Base-by-base conservation (phyloP, 345 rosid genomes). In the Syzygium jambos region DNA sequence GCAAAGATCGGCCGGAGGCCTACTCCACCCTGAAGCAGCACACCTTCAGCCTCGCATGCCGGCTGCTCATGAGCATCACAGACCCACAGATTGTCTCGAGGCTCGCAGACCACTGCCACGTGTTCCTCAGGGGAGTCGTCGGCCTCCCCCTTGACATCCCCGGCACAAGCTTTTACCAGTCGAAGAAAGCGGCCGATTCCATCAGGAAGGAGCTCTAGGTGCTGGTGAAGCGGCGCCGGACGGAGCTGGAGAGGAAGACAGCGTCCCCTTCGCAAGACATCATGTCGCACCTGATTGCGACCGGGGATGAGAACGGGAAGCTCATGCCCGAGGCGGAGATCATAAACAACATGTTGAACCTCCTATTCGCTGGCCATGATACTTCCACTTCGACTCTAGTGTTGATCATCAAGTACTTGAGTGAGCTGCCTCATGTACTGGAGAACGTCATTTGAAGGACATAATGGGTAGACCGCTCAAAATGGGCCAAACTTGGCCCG, bases 351-450 rank as follows among this genome's bases (percentile, higher is more conserved):
- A 85, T 87, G 16, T 30, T 89, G 43, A 6, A 11, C 12, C 27
- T 89, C 51, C 86, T 89, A 9, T 90, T 87, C 17, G 90, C 92
- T 7, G 90, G 87, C 30, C 86, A 89, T 49, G 92, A 87, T 34
- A 87, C 88, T 4, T 85, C 89, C 12, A 85, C 55, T 15, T 85
- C 90, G 4, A 78, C 85, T 53, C 49, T 85, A 51, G 52, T 87
- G 14, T 38, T 83, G 51, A 61, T 51, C 87, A 85, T 90, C 12
- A 88, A 88, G 88, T 88, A 55, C 73, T 89, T 90, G 34, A 87
- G 84, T 5, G 89, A 90, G 84, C 54, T 84, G 84, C 91, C 91
- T 46, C 85, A 87, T 22, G 91, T 88, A 46, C 87, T 84, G 3
- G 82, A 65, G 22, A 90, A 49, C 17, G 88, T 34, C 38, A 34